phyloP scores from a whole-genome alignment of 306 rosid species.

The Lathyrus tuberosus region DNA sequence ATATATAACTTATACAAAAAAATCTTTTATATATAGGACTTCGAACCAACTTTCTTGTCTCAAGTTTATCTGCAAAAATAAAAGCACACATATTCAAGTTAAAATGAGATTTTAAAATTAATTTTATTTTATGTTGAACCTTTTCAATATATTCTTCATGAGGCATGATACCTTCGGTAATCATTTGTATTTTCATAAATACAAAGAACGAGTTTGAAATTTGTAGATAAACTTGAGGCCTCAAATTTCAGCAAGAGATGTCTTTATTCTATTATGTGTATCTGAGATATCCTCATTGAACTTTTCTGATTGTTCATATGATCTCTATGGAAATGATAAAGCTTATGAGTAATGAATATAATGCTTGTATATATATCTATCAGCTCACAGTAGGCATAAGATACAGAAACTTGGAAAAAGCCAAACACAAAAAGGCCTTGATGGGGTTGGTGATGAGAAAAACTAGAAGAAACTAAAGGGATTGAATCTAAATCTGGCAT shows the following conservation, averaged over 20 bases:
- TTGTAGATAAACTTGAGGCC: slow-evolving; percentile 1
- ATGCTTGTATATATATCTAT: slow-evolving; percentile 15
- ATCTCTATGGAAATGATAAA: slow-evolving; percentile 31
- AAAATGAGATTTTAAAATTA: no score
- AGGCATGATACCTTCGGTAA: not conserved
- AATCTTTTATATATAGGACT: no score
- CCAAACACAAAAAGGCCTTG: not conserved
- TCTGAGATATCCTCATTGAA: slow-evolving; percentile 12
- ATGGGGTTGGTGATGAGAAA: slow-evolving; percentile 15
- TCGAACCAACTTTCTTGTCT: no score
- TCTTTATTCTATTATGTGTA: slow-evolving; percentile 18
- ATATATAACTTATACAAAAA: no score
- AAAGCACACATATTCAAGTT: no score
- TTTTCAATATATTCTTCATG: no score
- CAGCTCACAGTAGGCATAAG: slow-evolving; percentile 28
- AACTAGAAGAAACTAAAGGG: slow-evolving; percentile 67
- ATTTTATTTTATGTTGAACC: no score
- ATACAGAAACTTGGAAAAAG: slow-evolving; percentile 2
- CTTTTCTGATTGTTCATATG: slow-evolving; percentile 28
- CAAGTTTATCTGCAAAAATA: no score
- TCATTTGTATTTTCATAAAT: slow-evolving; percentile 5
- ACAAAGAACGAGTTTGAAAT: not conserved
- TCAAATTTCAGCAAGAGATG: slow-evolving; percentile 25
- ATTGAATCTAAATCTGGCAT: slow-evolving; percentile 56
- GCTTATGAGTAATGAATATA: slow-evolving; percentile 23